These are phyloP conservation scores for Dendrothele bispora DNA, from an alignment of 768 basidiomycete genomes.

Conservation along the genomic window DNA sequence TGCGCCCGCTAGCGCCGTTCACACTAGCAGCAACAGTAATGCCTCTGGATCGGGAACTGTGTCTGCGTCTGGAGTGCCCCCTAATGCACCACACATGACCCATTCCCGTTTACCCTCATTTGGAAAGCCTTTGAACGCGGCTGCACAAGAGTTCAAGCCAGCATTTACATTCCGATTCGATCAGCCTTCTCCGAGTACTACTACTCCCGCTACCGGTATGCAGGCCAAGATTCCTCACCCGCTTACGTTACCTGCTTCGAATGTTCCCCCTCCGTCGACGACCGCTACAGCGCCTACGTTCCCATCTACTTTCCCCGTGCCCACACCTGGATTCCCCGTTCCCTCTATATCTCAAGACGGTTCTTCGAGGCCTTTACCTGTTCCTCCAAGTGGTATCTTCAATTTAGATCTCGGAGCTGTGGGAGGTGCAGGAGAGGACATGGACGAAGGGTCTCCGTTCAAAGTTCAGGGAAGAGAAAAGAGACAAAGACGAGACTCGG, in stretches of 20 bases:
- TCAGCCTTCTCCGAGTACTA: conserved; percentile 46
- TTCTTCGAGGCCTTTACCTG: conserved; percentile 28
- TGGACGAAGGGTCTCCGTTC: conserved; percentile 38
- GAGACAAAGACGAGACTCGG: conserved; percentile 55
- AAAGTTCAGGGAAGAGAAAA: conserved; percentile 79
- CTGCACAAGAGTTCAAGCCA: conserved; percentile 83
- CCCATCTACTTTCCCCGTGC: conserved; percentile 21
- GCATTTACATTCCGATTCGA: conserved; percentile 79
- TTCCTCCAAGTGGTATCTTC: conserved; percentile 22
- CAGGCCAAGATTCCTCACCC: too few species aligned
- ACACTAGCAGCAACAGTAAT: conserved; percentile 21
- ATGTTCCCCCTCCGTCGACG: conserved; percentile 36
- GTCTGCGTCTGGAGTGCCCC: conserved; percentile 10
- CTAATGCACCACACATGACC: conserved; percentile 31
- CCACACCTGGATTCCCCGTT: conserved; percentile 28
- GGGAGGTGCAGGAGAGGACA: neutral
- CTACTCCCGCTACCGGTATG: too few species aligned
- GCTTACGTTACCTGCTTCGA: too few species aligned
- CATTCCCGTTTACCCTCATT: conserved; percentile 49
- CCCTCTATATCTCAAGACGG: conserved; percentile 19
- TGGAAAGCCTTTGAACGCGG: conserved; percentile 73
- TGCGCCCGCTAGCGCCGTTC: conserved; percentile 34
- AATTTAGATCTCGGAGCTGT: neutral
- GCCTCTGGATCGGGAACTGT: conserved; percentile 8
- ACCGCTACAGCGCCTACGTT: conserved; percentile 22